Percentiles rank a stretch among this genome's conserved stretches.
phyloP scores from a whole-genome alignment of 75 land plant species.

The Picea sitchensis region DNA sequence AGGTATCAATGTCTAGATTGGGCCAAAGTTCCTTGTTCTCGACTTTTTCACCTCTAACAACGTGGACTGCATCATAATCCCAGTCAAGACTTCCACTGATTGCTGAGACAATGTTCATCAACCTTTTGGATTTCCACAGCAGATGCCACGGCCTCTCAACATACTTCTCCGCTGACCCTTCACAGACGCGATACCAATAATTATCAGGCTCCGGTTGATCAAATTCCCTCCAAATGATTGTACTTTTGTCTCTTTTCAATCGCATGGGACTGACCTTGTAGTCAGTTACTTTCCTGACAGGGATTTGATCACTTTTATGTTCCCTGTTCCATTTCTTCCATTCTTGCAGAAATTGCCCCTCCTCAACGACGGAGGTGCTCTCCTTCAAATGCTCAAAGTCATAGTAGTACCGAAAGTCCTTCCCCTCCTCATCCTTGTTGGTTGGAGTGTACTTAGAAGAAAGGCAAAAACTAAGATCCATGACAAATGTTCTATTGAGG shows the following conservation, averaged over 20 bases:
- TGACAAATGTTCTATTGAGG: conserved; percentile 84
- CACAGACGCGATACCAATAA: conserved; percentile 97
- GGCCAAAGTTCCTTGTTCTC: conserved; percentile 84
- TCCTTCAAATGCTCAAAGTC: conserved; percentile 92
- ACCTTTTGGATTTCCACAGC: conserved; percentile 86
- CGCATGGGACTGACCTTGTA: conserved; percentile 69
- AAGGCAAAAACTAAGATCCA: conserved; percentile 84
- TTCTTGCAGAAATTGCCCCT: conserved; percentile 53
- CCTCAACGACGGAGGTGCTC: conserved; percentile 65
- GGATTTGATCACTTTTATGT: conserved; percentile 27
- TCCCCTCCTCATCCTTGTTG: conserved; percentile 72
- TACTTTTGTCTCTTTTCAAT: conserved; percentile 67
- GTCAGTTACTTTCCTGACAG: conserved; percentile 41
- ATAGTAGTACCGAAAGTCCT: conserved; percentile 90
- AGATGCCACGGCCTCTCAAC: conserved; percentile 87
- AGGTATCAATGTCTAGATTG: conserved; percentile 77
- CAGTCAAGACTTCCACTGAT: conserved; percentile 86
- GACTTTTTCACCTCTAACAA: conserved; percentile 83
- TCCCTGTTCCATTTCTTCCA: conserved; percentile 58
- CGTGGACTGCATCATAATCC: conserved; percentile 93
- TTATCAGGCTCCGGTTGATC: conserved; percentile 77
- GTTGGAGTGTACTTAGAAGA: conserved; percentile 50
- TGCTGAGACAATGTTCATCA: conserved; percentile 85
- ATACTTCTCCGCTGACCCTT: conserved; percentile 74
- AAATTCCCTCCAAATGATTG: conserved; percentile 77